Conservation (phyloP, 768 basidiomycete species). For the Pleurotus ostreatus region DNA sequence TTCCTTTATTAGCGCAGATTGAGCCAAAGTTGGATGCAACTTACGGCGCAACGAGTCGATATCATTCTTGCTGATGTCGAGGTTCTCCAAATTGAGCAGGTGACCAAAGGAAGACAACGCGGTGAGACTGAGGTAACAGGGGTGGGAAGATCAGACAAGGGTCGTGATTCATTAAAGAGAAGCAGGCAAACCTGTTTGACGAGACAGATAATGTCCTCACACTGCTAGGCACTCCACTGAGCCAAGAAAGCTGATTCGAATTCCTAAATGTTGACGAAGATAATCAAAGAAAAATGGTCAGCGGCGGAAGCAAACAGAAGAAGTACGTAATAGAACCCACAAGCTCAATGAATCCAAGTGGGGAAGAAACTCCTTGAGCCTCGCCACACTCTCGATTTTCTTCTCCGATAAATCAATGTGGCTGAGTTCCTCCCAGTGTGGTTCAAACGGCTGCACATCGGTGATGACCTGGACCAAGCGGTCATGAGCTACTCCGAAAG, state of each 20-base stretch:
- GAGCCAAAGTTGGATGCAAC: constrained; percentile 22
- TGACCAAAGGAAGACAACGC: constrained; percentile 86
- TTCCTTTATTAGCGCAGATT: constrained; percentile 10
- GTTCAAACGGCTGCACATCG: constrained; percentile 91
- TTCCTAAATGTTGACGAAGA: constrained; percentile 41
- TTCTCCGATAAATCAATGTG: constrained; percentile 72
- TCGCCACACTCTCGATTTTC: constrained; percentile 75
- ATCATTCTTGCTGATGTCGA: constrained; percentile 90
- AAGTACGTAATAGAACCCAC: constrained; percentile 42
- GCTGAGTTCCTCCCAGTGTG: constrained; percentile 83
- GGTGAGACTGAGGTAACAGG: constrained; percentile 54
- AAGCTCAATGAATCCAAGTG: constrained; percentile 68
- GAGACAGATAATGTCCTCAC: constrained; percentile 78
- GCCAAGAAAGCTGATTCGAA: constrained; percentile 69
- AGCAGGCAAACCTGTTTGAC: constrained; percentile 57
- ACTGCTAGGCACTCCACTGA: constrained; percentile 70
- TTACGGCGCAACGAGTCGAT: constrained; percentile 84
- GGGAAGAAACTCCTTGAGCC: constrained; percentile 87
- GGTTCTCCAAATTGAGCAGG: constrained; percentile 76
- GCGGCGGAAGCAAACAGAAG: constrained; percentile 8
- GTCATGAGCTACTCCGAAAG: constrained; percentile 93
- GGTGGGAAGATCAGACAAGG: constrained; percentile 10
- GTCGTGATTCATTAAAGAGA: neutral
- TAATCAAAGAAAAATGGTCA: neutral
- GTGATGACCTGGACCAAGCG: constrained; percentile 89